Conservation (phyloP, 2,329 filamentous ascomycete genomes). For the Penicillium sp. region DNA sequence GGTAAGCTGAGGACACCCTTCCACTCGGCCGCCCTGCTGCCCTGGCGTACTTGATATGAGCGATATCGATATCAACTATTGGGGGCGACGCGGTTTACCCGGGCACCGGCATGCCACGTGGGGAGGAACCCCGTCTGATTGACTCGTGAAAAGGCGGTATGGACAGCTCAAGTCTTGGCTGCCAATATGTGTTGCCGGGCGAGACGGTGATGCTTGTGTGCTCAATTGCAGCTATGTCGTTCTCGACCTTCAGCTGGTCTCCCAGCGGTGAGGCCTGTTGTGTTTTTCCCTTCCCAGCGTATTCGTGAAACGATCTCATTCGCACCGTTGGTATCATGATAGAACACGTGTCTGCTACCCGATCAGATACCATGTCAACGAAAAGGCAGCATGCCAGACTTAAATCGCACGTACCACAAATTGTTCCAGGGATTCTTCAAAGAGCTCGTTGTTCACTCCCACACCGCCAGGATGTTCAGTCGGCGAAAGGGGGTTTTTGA, state of each 20-base stretch:
- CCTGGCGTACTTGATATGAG: not conserved
- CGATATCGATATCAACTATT: slow-evolving; percentile 4
- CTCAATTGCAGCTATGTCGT: slow-evolving; percentile 2
- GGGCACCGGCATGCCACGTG: slow-evolving; percentile 19
- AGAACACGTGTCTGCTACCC: slow-evolving; percentile 34
- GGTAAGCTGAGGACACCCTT: not conserved
- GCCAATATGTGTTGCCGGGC: not conserved
- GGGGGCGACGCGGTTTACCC: not conserved
- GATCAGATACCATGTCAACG: slow-evolving; percentile 24
- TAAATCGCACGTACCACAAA: slow-evolving; percentile 46
- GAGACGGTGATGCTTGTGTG: slow-evolving; percentile 11
- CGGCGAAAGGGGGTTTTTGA: slow-evolving; percentile 65
- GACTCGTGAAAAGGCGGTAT: slow-evolving; percentile 20
- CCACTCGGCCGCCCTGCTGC: not conserved
- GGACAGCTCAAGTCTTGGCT: slow-evolving; percentile 5
- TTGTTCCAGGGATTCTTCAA: slow-evolving; percentile 59
- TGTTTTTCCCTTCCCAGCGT: not conserved
- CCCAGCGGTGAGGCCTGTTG: not conserved
- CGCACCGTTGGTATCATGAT: slow-evolving; percentile 20
- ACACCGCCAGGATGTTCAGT: slow-evolving; percentile 62
- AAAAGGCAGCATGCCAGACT: slow-evolving; percentile 1
- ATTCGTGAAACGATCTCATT: not conserved
- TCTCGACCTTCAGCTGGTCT: not conserved
- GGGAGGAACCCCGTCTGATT: slow-evolving; percentile 9
- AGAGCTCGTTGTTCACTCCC: slow-evolving; percentile 66